Conservation (phyloP, 495 filamentous ascomycete genomes). For the Xylaria curta region DNA sequence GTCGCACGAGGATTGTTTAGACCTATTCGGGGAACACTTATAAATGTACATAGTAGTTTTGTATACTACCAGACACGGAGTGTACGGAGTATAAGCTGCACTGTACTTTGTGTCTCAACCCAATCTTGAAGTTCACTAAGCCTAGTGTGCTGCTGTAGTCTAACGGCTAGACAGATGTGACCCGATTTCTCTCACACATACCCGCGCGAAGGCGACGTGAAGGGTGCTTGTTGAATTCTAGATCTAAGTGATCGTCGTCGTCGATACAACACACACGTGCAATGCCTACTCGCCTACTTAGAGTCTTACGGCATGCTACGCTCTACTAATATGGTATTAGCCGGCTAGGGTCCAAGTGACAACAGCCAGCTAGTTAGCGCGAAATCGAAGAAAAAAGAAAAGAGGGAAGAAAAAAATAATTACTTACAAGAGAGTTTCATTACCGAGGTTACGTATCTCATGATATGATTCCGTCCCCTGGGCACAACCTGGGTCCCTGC, state of each 20-base stretch:
- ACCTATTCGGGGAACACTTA: neutral
- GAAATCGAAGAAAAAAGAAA: neutral
- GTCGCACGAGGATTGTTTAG: constrained; percentile 3
- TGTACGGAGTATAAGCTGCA: neutral
- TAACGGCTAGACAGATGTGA: constrained; percentile 2
- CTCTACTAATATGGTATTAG: neutral
- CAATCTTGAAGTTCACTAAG: neutral
- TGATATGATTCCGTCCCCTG: neutral
- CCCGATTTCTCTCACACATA: neutral
- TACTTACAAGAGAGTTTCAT: neutral
- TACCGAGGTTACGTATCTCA: constrained; percentile 7
- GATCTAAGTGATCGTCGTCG: neutral
- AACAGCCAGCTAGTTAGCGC: neutral
- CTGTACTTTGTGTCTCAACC: neutral
- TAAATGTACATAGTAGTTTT: neutral
- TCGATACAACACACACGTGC: neutral
- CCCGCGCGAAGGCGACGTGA: neutral
- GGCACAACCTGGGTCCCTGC: too few relatives aligned
- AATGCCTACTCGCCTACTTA: too few relatives aligned
- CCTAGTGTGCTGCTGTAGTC: neutral
- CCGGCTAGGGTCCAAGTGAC: neutral
- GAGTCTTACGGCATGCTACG: neutral
- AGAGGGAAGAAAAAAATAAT: neutral
- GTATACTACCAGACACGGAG: too few relatives aligned
- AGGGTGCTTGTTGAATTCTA: neutral